Base-by-base conservation (phyloP, 257 asterid species). In the Gentiana dahurica region DNA sequence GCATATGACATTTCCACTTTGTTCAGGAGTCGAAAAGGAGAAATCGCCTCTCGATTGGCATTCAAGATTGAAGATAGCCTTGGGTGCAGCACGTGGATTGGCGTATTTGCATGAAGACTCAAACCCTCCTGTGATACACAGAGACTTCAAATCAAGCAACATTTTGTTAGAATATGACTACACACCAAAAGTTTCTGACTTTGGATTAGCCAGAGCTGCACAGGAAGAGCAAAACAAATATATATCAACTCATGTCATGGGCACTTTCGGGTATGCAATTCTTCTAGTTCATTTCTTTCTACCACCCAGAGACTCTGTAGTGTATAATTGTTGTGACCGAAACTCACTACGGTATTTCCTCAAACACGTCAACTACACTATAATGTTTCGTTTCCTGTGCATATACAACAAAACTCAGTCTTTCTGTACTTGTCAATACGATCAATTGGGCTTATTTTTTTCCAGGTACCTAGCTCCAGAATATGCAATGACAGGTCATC, bases 401-500 rank as follows among this genome's bases (percentile, higher is more conserved):
- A 11, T 6, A 11, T 51, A 15, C 33, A 4, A 11, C 33, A 6
- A 34, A 7, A 12, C 10, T 33, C 24, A 24, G 37, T 51, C 34
- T 6, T 15, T 51, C 36, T 7, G 3, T 5, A 41, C 8, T 2
- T 5, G 10, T 6, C 35, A 36, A 32, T 8, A 24, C 13, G 36
- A 24, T 5, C 39, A 6, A 2, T 11, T 13, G 44, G 44, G 47
- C 60, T 37, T 60, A 51, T 53, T 45, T 24, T 55, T 36, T 44
- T 58, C 39, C 86, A 90, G 97, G 61, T 86, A 90, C 76, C 71
- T 91, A 56, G 98, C 98, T 59, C 98, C 96, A 0, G 98, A 91
- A 69, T 91, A 91, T 49, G 98, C 98, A 66, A 87, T 91, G 98
- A 91, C 96, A 0, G 98, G 98, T 60, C 98, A 91, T 75, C 92